These are phyloP conservation scores for Mortierella sp. DNA, from an alignment of 371 early-diverging fungal genomes.

Conservation along the genomic window DNA sequence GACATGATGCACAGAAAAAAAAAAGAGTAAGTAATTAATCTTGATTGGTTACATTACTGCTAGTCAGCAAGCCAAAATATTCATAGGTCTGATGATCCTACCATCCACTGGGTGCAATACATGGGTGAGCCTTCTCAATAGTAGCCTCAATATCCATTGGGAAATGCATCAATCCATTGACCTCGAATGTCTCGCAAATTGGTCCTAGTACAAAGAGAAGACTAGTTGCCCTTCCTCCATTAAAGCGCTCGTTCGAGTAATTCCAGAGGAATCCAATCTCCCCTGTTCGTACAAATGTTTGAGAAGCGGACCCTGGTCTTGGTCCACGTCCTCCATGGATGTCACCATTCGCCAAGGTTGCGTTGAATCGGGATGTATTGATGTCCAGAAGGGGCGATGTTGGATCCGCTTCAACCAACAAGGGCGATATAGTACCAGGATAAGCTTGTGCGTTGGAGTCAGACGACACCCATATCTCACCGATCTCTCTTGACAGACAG, in stretches of 20 bases:
- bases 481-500: slow-evolving; percentile 72
- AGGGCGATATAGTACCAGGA: slow-evolving; percentile 13
- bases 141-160: slow-evolving; percentile 78
- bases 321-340: slow-evolving; percentile 13
- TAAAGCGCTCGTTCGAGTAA: slow-evolving; percentile 20
- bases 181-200: slow-evolving; percentile 71
- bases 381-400: slow-evolving; percentile 5
- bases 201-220: slow-evolving; percentile 82
- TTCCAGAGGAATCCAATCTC: slow-evolving; percentile 86
- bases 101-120: slow-evolving; percentile 65
- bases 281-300: slow-evolving; percentile 79
- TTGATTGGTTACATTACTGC: neutral
- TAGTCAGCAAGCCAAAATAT: neutral
- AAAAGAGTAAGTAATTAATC: neutral
- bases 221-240: slow-evolving; percentile 54
- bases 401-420: slow-evolving; percentile 14
- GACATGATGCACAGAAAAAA: neutral
- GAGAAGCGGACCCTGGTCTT: slow-evolving; percentile 4
- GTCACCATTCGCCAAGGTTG: slow-evolving; percentile 63
- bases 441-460: slow-evolving; percentile 63
- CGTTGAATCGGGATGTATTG: slow-evolving; percentile 21
- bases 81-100: slow-evolving; percentile 30
- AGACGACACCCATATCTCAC: slow-evolving; percentile 86
- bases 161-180: slow-evolving; percentile 76
- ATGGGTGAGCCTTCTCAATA: slow-evolving; percentile 65